phyloP scores from a whole-genome alignment of 371 early-diverging fungal genomes.

The Zychaea mexicana region DNA sequence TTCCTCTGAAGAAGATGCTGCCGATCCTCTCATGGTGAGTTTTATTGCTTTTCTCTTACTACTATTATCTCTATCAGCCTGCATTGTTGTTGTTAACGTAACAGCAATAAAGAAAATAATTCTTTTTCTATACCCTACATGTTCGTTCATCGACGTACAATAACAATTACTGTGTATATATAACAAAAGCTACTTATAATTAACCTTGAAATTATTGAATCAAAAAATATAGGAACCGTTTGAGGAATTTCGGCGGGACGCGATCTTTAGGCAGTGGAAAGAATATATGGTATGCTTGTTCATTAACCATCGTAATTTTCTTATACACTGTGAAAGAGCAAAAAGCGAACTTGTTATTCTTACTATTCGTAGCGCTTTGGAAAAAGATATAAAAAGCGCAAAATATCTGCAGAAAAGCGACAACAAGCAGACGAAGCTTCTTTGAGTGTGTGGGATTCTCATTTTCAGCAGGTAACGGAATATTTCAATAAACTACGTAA shows the following conservation, averaged over 20 bases:
- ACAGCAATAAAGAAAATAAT: not conserved
- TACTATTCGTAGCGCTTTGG: constrained; percentile 11
- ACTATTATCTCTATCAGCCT: not conserved
- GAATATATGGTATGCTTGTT: constrained; percentile 22
- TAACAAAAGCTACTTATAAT: too few species aligned
- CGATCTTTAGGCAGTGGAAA: constrained; percentile 27
- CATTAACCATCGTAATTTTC: not conserved
- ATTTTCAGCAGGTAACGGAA: constrained; percentile 23
- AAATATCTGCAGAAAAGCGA: constrained; percentile 3
- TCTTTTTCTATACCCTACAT: not conserved
- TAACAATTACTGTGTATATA: too few species aligned
- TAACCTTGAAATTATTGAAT: too few species aligned
- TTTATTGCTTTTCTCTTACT: not conserved
- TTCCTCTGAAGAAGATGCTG: constrained; percentile 18
- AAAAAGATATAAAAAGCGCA: constrained; percentile 13
- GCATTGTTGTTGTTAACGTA: too few species aligned
- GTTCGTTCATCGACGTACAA: too few species aligned
- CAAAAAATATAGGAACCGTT: constrained; percentile 29
- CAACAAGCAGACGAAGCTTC: constrained; percentile 8
- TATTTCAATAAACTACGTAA: too few species aligned
- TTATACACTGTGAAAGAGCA: not conserved
- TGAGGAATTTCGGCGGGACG: constrained; percentile 22
- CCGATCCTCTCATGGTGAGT: constrained; percentile 17
- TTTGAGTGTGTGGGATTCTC: constrained; percentile 14
- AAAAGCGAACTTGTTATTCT: not conserved